A percentile compares a stretch with the other conserved stretches of the same genome.
phyloP scores from a whole-genome alignment of 2,329 filamentous ascomycete genomes.

The Pestalotiopsis fici region DNA sequence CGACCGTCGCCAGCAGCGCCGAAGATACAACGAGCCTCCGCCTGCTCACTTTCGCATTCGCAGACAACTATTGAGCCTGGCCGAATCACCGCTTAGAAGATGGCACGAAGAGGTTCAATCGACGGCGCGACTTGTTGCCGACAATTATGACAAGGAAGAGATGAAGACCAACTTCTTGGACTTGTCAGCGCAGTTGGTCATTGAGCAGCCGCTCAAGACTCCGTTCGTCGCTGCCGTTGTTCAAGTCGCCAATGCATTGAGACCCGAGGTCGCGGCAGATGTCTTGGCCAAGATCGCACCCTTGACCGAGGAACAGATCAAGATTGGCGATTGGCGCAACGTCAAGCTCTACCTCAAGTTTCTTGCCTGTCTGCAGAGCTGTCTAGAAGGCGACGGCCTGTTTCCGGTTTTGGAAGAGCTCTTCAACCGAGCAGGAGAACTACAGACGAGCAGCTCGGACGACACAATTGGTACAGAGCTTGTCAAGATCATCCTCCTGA shows the following conservation, averaged over 20 bases:
- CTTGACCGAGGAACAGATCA: constrained; percentile 67
- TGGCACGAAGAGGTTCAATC: constrained; percentile 77
- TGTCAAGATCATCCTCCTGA: constrained; percentile 94
- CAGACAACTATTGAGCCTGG: constrained; percentile 77
- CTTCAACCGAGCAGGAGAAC: constrained; percentile 86
- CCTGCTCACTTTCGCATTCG: constrained; percentile 65
- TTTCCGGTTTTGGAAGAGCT: constrained; percentile 85
- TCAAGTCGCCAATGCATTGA: constrained; percentile 76
- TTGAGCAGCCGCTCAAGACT: constrained; percentile 97
- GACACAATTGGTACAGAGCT: constrained; percentile 84
- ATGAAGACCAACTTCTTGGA: constrained; percentile 73
- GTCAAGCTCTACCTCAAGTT: constrained; percentile 91
- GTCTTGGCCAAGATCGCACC: constrained; percentile 65
- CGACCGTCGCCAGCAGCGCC: constrained; percentile 70
- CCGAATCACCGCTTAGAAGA: constrained; percentile 77
- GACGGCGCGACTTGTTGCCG: constrained; percentile 75
- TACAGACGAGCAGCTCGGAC: constrained; percentile 90
- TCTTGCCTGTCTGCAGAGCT: constrained; percentile 79
- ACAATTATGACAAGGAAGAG: constrained; percentile 85
- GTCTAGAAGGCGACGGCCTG: constrained; percentile 81
- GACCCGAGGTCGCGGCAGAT: constrained; percentile 72
- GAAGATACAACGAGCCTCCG: constrained; percentile 70
- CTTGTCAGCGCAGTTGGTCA: constrained; percentile 72
- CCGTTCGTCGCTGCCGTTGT: constrained; percentile 87
- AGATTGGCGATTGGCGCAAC: constrained; percentile 79